Evolutionary conservation across 495 filamentous ascomycete genomes (phyloP), one percentile per base, ranked within the genome.

Genomic region (Neurospora sp.): DNA sequence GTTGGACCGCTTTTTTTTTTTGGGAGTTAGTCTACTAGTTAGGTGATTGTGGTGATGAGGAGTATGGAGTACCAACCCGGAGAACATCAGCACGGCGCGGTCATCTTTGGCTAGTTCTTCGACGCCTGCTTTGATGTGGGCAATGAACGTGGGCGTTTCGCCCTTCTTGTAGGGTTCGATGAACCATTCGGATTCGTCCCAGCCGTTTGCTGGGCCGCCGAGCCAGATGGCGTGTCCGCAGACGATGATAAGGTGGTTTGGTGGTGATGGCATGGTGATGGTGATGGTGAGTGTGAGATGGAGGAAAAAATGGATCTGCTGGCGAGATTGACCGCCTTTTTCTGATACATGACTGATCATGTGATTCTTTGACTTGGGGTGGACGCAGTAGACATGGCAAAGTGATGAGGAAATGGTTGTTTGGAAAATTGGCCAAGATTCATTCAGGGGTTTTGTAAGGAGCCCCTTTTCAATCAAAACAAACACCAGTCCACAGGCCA

Each of bases 161-260:
- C 89, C 89, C 39, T 79, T 83, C 80, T 95, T 92, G 77, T 93
- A 96, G 8, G 84, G 77, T 48, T 91, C 89, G 9, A 94, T 89
- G 23, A 86, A 89, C 92, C 92, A 94, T 80, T 94, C 91, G 18
- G 81, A 73, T 76, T 92, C 91, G 62, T 86, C 82, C 23, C 78
- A 72, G 12, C 90, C 92, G 6, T 85, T 81, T 3, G 81, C 82
- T n/a, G 85, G 83, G 0, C 91, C 92, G 59, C 90, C 89, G 20
- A 86, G 80, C 85, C 92, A 96, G 40, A 96, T 93, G 0, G 89
- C 92, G 79, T 96, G 93, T 76, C 93, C 93, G 81, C 92, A 94
- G 69, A 95, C 91, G 62, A 95, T 81, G 5, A 96, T 88, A 0
- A 95, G 85, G 76, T 92, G 81, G 48, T 76, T 76, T 39, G 83